These are phyloP conservation scores for Trypanosoma theileri DNA, from an alignment of 208 protist genomes.

Conservation along the genomic window DNA sequence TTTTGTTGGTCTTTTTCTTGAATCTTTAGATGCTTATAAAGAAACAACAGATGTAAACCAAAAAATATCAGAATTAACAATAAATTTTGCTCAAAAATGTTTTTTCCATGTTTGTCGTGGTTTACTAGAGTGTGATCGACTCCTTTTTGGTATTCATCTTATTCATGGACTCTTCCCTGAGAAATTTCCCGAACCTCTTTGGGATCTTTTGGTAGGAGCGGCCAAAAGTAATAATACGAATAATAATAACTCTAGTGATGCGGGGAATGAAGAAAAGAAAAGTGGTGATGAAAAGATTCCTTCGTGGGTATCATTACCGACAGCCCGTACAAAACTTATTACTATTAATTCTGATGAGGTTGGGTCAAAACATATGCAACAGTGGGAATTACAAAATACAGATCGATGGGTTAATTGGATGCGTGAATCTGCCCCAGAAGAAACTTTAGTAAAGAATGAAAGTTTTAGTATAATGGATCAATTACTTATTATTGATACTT, in stretches of 20 bases:
- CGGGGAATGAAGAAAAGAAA: conserved; percentile 1
- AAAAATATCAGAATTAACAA: conserved; percentile 63
- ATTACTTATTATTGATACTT: conserved; percentile 92
- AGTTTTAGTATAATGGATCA: conserved; percentile 88
- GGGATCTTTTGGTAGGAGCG: conserved; percentile 85
- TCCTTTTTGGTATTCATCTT: conserved; percentile 95
- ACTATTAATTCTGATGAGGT: conserved; percentile 41
- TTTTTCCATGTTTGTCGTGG: conserved; percentile 72
- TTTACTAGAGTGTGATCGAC: conserved; percentile 90
- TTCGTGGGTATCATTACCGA: conserved; percentile 51
- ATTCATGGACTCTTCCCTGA: conserved; percentile 83
- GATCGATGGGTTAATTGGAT: conserved; percentile 82
- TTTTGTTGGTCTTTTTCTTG: conserved; percentile 88
- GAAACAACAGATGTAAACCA: conserved; percentile 32
- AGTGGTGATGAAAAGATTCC: conserved; percentile 38
- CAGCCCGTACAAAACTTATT: conserved; percentile 56
- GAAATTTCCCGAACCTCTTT: conserved; percentile 76
- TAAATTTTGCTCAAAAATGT: conserved; percentile 61
- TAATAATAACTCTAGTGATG: conserved; percentile 30
- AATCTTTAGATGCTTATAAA: conserved; percentile 56
- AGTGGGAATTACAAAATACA: conserved; percentile 61
- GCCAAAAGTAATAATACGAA: conserved; percentile 31
- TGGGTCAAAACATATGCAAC: conserved; percentile 38
- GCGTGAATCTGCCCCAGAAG: conserved; percentile 61
- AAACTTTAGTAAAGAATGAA: conserved; percentile 32